phyloP scores from a whole-genome alignment of 164 flowering plant species.

The Vitis rotundifolia region DNA sequence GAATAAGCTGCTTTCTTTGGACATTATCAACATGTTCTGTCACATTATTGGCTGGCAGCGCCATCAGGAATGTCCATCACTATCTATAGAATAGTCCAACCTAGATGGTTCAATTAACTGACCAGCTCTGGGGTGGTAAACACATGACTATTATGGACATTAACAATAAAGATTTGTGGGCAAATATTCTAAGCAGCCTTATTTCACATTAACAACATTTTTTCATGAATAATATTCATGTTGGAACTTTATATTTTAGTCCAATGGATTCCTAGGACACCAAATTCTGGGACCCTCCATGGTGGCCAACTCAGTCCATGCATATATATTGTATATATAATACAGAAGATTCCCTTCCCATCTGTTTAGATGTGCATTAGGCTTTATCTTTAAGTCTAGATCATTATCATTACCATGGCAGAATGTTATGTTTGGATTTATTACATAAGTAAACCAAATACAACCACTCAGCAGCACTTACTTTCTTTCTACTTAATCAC shows the following conservation, averaged over 20 bases:
- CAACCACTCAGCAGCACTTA: neutral
- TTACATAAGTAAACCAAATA: neutral
- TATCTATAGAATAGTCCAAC: neutral
- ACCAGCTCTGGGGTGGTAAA: neutral
- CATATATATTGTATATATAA: neutral
- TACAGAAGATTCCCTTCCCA: neutral
- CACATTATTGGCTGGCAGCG: neutral
- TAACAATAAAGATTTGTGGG: neutral
- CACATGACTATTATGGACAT: neutral
- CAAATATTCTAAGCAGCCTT: neutral
- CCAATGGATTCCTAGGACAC: conserved; percentile 5
- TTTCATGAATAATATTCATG: neutral
- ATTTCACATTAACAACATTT: neutral
- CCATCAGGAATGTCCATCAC: neutral
- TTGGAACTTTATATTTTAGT: neutral
- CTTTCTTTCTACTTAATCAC: conserved; percentile 3
- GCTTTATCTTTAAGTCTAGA: neutral
- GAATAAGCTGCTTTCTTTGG: neutral
- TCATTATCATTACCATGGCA: conserved; percentile 1
- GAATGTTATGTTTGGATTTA: neutral
- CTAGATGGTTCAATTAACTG: neutral
- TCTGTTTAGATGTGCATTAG: too few species aligned
- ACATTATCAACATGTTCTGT: neutral
- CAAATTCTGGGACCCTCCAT: conserved; percentile 1
- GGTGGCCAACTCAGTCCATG: neutral